These are phyloP conservation scores for Solanum chiquidenum DNA, from an alignment of 257 asterid species.

Conservation along the genomic window DNA sequence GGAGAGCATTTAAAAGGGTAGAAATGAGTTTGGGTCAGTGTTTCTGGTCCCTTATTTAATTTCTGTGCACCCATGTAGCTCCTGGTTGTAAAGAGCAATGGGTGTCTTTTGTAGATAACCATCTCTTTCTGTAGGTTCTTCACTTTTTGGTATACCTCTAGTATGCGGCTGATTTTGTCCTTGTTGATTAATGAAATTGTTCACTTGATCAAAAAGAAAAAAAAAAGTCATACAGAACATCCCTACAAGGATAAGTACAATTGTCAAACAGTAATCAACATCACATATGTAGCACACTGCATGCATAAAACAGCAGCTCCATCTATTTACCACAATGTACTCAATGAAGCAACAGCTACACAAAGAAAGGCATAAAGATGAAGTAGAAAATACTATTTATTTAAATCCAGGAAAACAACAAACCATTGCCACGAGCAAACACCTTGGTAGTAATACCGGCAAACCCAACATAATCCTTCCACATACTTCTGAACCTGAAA, in stretches of 20 bases:
- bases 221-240: not conserved
- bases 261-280: not conserved
- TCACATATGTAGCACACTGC: not conserved
- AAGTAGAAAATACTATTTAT: not conserved
- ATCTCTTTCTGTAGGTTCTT: not conserved
- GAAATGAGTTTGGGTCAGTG: not conserved
- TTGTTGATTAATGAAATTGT: not conserved
- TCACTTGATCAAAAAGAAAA: not conserved
- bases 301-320: not conserved
- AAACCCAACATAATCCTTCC: constrained; percentile 97
- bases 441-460: constrained; percentile 97
- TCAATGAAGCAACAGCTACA: not conserved
- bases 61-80: not conserved
- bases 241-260: not conserved
- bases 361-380: not conserved
- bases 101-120: not conserved
- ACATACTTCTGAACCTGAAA: constrained; percentile 81
- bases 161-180: not conserved
- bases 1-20: not conserved
- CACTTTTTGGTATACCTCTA: not conserved
- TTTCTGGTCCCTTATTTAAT: not conserved
- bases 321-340: not conserved
- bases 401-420: constrained; percentile 13
- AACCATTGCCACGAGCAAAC: constrained; percentile 99
- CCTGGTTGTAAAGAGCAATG: not conserved